A percentile compares a stretch with the other conserved stretches of the same genome.
phyloP scores from a whole-genome alignment of 78 protist species.

The Emiliania huxleyi region DNA sequence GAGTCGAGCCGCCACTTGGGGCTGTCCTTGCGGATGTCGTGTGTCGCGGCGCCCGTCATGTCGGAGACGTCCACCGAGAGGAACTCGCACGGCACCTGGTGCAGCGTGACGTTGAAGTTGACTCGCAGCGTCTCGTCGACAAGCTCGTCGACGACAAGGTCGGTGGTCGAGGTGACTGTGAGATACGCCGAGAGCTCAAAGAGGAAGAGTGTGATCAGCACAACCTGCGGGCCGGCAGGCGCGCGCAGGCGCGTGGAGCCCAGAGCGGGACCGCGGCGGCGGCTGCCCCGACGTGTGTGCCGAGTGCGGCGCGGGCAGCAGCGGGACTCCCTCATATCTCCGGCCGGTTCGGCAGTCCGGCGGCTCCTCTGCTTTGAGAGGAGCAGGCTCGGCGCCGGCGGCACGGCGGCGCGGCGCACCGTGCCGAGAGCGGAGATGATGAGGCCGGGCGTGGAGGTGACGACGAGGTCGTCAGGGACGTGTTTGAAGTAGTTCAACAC shows the following conservation, averaged over 20 bases:
- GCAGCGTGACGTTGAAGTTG: slow-evolving; percentile 22
- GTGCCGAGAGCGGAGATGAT: background rate
- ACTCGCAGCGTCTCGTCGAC: background rate
- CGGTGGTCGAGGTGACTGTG: background rate
- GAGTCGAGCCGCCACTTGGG: slow-evolving; percentile 7
- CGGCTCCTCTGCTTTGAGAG: too few species aligned
- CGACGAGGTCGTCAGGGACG: background rate
- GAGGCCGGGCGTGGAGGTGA: background rate
- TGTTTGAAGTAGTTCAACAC: background rate
- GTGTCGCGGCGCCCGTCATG: background rate
- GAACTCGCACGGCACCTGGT: slow-evolving; percentile 7
- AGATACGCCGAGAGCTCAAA: background rate
- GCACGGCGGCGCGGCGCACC: too few species aligned
- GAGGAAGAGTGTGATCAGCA: background rate
- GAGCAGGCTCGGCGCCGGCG: too few species aligned
- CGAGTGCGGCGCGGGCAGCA: too few species aligned
- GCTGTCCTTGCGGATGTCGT: background rate
- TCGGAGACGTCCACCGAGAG: background rate
- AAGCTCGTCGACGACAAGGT: slow-evolving; percentile 1
- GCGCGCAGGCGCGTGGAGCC: too few species aligned
- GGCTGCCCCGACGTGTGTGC: too few species aligned
- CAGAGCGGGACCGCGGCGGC: too few species aligned
- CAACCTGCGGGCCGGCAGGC: too few species aligned
- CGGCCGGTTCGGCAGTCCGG: too few species aligned
- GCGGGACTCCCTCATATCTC: too few species aligned